These are phyloP conservation scores for Insectozyma bohioensis DNA, from an alignment of 1,139 yeast genomes.

Conservation along the genomic window DNA sequence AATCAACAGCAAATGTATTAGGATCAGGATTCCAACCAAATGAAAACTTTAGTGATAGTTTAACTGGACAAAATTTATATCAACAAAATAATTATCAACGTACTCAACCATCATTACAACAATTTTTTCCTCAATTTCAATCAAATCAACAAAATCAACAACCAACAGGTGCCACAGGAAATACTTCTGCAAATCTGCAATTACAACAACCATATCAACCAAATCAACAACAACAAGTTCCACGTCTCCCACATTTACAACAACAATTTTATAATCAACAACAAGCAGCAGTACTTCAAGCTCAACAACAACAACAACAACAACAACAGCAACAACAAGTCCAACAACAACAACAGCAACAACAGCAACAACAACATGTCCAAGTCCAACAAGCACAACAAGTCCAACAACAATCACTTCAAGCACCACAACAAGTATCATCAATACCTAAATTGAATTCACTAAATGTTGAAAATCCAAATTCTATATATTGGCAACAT, in stretches of 20 bases:
- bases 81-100: conserved; percentile 27
- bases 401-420: conserved; percentile 19
- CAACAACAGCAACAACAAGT: conserved; percentile 18
- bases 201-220: conserved; percentile 28
- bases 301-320: conserved; percentile 21
- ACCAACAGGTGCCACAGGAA: not conserved
- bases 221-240: conserved; percentile 18
- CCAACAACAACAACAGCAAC: conserved; percentile 21
- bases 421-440: conserved; percentile 22
- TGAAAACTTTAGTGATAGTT: conserved; percentile 25
- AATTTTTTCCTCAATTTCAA: conserved; percentile 24
- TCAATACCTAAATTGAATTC: conserved; percentile 28
- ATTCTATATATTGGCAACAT: conserved; percentile 78
- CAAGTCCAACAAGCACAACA: conserved; percentile 6
- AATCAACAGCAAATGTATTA: conserved; percentile 15
- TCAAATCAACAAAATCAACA: conserved; percentile 19
- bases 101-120: conserved; percentile 27
- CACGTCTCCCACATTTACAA: conserved; percentile 24
- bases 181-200: conserved; percentile 17
- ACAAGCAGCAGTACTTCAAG: conserved; percentile 16
- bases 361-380: conserved; percentile 20
- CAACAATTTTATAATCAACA: conserved; percentile 21
- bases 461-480: conserved; percentile 47
- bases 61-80: conserved; percentile 36
- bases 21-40: conserved; percentile 24